phyloP scores from a whole-genome alignment of 805 yeast genomes.

The Tetrapisispora namnaoensis region DNA sequence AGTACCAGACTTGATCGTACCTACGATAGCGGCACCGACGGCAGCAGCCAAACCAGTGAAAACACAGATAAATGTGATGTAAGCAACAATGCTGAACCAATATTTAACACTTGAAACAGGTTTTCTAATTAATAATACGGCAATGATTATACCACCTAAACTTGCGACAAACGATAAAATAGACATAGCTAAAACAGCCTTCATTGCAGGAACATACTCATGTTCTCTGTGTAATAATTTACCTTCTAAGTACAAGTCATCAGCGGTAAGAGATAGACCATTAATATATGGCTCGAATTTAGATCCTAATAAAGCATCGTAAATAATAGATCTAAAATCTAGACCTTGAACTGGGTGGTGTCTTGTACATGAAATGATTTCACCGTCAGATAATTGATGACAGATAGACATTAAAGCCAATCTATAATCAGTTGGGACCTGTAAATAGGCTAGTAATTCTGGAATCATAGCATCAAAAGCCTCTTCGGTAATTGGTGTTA shows the following conservation, averaged over 20 bases:
- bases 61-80: conserved; percentile 11
- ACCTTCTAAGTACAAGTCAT: conserved; percentile 25
- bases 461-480: conserved; percentile 19
- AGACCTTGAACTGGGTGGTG: conserved; percentile 28
- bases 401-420: conserved; percentile 26
- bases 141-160: conserved; percentile 13
- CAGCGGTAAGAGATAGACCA: conserved; percentile 19
- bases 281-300: conserved; percentile 25
- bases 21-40: conserved; percentile 21
- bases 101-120: neutral
- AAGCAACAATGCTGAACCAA: conserved; percentile 13
- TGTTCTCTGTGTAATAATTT: conserved; percentile 21
- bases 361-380: conserved; percentile 17
- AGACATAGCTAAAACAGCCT: conserved; percentile 24
- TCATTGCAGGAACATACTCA: conserved; percentile 27
- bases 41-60: conserved; percentile 25
- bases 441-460: conserved; percentile 16
- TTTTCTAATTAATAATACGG: conserved; percentile 7
- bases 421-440: conserved; percentile 22
- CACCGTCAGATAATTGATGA: conserved; percentile 14
- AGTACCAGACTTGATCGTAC: conserved; percentile 26
- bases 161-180: conserved; percentile 19
- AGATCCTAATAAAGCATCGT: conserved; percentile 21
- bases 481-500: conserved; percentile 12
- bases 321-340: conserved; percentile 25